These are phyloP conservation scores for Phialemoniopsis sp. DNA, from an alignment of 2,329 filamentous ascomycete species.

Conservation along the genomic window DNA sequence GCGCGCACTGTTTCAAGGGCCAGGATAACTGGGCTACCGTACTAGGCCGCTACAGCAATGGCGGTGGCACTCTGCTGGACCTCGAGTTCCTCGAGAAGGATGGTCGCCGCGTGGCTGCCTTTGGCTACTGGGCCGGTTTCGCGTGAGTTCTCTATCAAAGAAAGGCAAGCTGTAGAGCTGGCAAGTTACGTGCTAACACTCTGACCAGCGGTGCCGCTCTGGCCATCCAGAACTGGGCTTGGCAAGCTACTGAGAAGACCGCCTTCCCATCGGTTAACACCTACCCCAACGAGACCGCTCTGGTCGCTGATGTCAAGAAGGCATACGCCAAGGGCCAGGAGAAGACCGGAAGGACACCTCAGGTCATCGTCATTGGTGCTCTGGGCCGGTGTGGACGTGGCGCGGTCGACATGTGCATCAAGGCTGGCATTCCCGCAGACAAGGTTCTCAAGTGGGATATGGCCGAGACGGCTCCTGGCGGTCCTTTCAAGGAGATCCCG, in stretches of 20 bases:
- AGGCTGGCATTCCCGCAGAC: constrained; percentile 66
- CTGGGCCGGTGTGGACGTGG: constrained; percentile 81
- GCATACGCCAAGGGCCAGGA: constrained; percentile 60
- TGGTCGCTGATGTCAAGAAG: constrained; percentile 72
- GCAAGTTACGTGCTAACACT: no score
- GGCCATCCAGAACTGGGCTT: constrained; percentile 76
- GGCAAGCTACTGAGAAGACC: constrained; percentile 59
- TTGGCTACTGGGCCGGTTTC: constrained; percentile 74
- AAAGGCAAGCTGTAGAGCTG: no score
- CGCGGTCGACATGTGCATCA: constrained; percentile 74
- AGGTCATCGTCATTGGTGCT: constrained; percentile 79
- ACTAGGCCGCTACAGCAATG: constrained; percentile 73
- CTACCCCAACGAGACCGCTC: constrained; percentile 70
- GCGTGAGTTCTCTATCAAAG: constrained; percentile 38
- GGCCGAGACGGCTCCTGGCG: constrained; percentile 70
- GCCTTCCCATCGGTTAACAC: constrained; percentile 60
- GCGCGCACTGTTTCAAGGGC: constrained; percentile 68
- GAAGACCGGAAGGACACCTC: constrained; percentile 64
- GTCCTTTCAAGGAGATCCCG: constrained; percentile 75
- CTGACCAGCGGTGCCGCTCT: constrained; percentile 54
- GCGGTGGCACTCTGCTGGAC: constrained; percentile 75
- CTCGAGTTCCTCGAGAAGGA: constrained; percentile 80
- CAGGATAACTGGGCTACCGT: constrained; percentile 77
- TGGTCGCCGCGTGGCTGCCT: constrained; percentile 68
- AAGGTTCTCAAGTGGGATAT: constrained; percentile 72